Evolutionary conservation across 768 basidiomycete genomes (phyloP), one percentile per base, ranked within the genome.

Genomic region (Pleurotus tuoliensis): DNA sequence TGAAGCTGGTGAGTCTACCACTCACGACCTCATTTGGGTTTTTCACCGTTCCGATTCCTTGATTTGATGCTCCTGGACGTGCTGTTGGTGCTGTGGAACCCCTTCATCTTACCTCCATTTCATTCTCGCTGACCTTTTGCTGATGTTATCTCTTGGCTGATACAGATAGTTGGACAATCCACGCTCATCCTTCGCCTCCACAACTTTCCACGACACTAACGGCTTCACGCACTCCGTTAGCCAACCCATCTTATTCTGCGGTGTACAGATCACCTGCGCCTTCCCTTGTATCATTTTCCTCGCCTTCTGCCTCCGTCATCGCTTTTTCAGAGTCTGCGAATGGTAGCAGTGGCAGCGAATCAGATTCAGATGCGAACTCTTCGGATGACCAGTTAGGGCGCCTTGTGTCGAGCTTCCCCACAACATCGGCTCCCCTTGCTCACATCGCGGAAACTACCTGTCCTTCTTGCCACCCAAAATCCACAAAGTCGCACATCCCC

Each of bases 401-500:
- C 20, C 20, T 44, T 22, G n/a, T 44, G 41, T 44, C 41, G 16
- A 15, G n/a, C 24, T 20, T 15, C 48, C 48, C 20, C 27, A 16
- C 27, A 50, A 30, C 48, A 5, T 53, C 51, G 16, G 39, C 39
- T 34, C 30, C 30, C 30, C 30, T 34, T 16, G 27, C 8, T 2
- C 15, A 30, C 16, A 3, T 34, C n/a, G 8, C 38, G 6, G 37
- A 53, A 15, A 41, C 24, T 18, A 41, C n/a, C 16, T 40, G n/a
- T 12, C 15, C 18, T 22, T 41, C 51, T 18, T 53, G 37, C 16
- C 25, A 15, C 20, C 37, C 7, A 16, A 27, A 50, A 20, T 15
- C 22, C 51, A 53, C 12, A 11, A 53, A 25, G 18, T 39, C 38
- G 58, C 63, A 27, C 63, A 66, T 59, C 61, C 63, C 30, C 57